Base-by-base conservation (phyloP, 176 grass and related monocot species). In the Neostapfia colusana region DNA sequence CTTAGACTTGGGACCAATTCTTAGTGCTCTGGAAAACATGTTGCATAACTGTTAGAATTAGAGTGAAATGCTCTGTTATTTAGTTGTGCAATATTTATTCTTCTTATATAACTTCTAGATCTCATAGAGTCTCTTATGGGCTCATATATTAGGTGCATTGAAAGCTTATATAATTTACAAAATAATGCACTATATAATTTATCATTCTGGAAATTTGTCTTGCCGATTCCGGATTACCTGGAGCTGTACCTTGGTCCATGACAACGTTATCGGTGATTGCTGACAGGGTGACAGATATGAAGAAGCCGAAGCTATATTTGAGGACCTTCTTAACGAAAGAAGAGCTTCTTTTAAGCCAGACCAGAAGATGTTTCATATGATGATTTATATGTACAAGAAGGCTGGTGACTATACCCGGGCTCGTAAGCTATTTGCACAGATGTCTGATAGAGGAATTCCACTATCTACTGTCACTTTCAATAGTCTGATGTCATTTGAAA, bases 281-380 rank as follows among this genome's bases (percentile, higher is more conserved):
- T 79, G 46, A 59, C 89, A 97, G 93, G 93, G 85, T 31, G 73
- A 90, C 15, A 92, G 88, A 82, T 90, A 86, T 45, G 78, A 74
- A 57, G 91, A 93, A 77, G 82, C 85, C 24, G 85, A 98, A 84
- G 72, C 76, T 82, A 84, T 90, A 84, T 98, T 94, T 66, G 78
- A 98, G 53, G 84, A 84, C 64, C 88, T 98, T 85, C 79, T 94
- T 43, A 94, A 82, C 27, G 87, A 92, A 76, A 83, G 94, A 75
- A 92, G 87, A 63, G 26, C 74, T 77, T 65, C 75, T 42, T 98
- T 94, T 66, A 98, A 92, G 75, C 91, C 95, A 79, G 95, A 98
- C 64, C 95, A 94, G 87, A 94, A 94, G 76, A 98, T 92, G 89
- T 98, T 94, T 75, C 95, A 94, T 83, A 94, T 92, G 95, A 94